Conservation (phyloP, 306 rosid genomes). For the Lathyrus oleraceus region DNA sequence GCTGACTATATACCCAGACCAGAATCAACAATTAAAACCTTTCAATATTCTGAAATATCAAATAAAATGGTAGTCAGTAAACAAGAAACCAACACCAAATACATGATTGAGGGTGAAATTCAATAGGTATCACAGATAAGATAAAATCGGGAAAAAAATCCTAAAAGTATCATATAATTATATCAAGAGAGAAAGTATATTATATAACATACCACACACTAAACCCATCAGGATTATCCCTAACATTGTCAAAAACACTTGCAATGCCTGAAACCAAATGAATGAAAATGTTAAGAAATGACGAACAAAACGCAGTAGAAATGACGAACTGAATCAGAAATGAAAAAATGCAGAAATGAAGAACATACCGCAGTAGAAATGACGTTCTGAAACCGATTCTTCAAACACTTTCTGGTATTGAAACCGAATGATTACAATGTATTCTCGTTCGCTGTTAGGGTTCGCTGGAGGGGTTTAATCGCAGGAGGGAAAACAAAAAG, state of each 20-base stretch:
- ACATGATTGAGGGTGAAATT: constrained; percentile 17
- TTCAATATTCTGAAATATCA: constrained; percentile 32
- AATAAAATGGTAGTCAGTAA: constrained; percentile 14
- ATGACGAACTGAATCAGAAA: too few species aligned
- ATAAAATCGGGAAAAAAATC: background rate
- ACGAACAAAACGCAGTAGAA: too few species aligned
- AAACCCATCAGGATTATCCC: constrained; percentile 16
- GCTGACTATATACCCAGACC: constrained; percentile 7
- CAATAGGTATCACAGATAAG: background rate
- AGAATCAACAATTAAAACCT: constrained; percentile 29
- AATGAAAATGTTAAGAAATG: too few species aligned
- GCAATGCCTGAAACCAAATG: too few species aligned
- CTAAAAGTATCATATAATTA: background rate
- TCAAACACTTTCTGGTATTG: too few species aligned
- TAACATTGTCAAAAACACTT: background rate
- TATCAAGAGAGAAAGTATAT: background rate
- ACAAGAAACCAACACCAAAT: constrained; percentile 15
- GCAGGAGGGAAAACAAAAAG: too few species aligned
- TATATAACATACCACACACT: background rate
- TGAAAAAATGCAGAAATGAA: too few species aligned
- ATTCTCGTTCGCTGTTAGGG: too few species aligned
- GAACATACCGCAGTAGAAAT: too few species aligned
- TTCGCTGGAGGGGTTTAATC: too few species aligned
- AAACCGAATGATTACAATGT: too few species aligned
- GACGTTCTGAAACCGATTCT: too few species aligned